These are phyloP conservation scores for Amaranthus cruentus DNA, from an alignment of 148 eudicot genomes.

Conservation along the genomic window DNA sequence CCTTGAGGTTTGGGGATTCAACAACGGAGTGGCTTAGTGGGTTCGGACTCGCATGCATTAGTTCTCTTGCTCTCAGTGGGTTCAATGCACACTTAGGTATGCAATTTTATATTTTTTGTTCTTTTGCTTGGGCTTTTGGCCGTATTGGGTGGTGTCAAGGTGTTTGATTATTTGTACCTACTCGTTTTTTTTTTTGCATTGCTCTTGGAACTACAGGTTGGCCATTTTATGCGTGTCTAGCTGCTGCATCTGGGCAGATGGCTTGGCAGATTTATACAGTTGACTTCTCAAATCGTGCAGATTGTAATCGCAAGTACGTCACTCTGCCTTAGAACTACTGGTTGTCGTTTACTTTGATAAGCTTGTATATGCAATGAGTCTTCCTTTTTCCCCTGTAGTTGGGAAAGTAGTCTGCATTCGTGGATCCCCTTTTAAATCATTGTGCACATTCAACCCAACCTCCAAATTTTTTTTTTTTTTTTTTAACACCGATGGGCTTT, in stretches of 20 bases:
- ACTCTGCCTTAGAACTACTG: not conserved
- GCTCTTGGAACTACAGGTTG: slow-evolving; percentile 51
- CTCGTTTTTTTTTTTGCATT: not conserved
- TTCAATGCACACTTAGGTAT: slow-evolving; percentile 72
- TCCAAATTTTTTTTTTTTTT: too few species aligned
- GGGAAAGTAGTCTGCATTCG: not conserved
- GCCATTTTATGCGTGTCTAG: slow-evolving; percentile 70
- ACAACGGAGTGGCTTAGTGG: slow-evolving; percentile 75
- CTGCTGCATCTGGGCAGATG: slow-evolving; percentile 65
- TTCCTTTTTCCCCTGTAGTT: not conserved
- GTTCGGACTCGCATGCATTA: slow-evolving; percentile 69
- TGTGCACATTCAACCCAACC: too few species aligned
- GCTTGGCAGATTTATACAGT: slow-evolving; percentile 83
- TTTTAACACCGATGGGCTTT: too few species aligned
- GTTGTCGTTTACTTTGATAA: not conserved
- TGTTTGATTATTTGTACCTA: not conserved
- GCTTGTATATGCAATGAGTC: not conserved
- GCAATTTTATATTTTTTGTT: not conserved
- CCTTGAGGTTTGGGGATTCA: slow-evolving; percentile 86
- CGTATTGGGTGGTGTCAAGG: not conserved
- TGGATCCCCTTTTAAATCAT: too few species aligned
- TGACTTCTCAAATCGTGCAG: slow-evolving; percentile 69
- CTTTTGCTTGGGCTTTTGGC: not conserved
- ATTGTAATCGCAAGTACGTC: slow-evolving; percentile 81
- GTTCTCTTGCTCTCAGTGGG: slow-evolving; percentile 77